Evolutionary conservation across 441 rosid genomes (phyloP), one percentile per base, ranked within the genome.

Genomic region (Metrosideros polymorpha): DNA sequence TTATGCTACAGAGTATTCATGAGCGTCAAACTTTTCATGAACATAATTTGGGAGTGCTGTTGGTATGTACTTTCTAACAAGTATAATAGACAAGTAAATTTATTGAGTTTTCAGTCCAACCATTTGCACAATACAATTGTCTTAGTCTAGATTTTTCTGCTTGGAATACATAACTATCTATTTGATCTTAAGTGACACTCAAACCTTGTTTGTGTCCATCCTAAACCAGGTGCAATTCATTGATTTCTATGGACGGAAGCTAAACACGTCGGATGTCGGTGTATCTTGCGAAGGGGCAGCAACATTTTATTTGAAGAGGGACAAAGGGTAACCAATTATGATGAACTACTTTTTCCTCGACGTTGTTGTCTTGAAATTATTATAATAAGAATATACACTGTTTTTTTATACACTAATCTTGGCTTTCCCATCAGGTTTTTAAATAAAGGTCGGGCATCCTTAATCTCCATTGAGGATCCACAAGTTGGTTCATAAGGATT

Each of bases 401-500:
- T 47, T 43, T 42, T n/a, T 49, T 56, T 53, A 43, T 55, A 43
- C 63, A 84, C 52, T 71, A 24, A 59, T 86, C 6, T 82, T 47
- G 18, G 82, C 86, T 59, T 50, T 52, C 83, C n/a, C 55, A 84
- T 85, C 91, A 96, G 98, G 89, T 95, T 95, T 89, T 71, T 92
- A 86, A 96, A 91, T 88, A 75, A 86, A 57, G 92, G 90, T 51
- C 90, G 96, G 30, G 97, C 98, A 85, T 91, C 91, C 87, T 97
- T 97, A 87, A 93, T 97, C 88, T 91, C 98, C 90, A 95, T 97
- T 27, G 97, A 97, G 90, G 99, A 97, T 76, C 98, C 98, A 89
- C 97, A 96, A 98, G 99, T 96, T 77, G 85, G 77, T 53, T 43
- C 82, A 75, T 84, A 47, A 42, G 9, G 85, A 57, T 83, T 57